Evolutionary conservation across 2,329 filamentous ascomycete genomes (phyloP), one percentile per base, ranked within the genome.

Genomic region (Coniella lustricola): DNA sequence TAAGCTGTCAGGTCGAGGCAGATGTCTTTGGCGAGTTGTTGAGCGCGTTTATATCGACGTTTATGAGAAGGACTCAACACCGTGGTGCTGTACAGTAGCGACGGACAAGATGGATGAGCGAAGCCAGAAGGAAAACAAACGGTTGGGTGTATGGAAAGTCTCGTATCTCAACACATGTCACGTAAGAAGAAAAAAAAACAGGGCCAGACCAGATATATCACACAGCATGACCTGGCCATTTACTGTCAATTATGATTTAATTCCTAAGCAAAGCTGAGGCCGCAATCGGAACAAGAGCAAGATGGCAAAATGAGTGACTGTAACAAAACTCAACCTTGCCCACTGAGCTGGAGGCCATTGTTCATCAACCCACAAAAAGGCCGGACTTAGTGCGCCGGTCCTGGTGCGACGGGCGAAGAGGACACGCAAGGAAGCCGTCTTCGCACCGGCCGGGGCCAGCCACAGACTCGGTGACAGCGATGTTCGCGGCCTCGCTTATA

Each of bases 301-400:
- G 29, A 42, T 33, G 40, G 40, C 38, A 16, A 41, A 17, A n/a
- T 22, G 14, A 21, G 16, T 13, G 29, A 18, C 17, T 29, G 16
- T 9, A 22, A 3, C 9, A 29, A 29, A 39, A 16, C 22, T 21
- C 38, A 41, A 16, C 38, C 38, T 42, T 42, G 40, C 25, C 25
- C 40, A 42, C 25, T 13, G 29, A 29, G 5, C 40, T 33, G 29
- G 40, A 25, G 16, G 13, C n/a, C 40, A 42, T 42, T 20, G 40
- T 29, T 41, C 38, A 31, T 41, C 38, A 29, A 41, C 25, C 40
- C 40, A 42, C 40, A 42, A 42, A 42, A 41, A 18, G 9, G 13
- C 38, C 22, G 38, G 38, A 31, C 22, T 42, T 20, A 16, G 29
- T 21, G 29, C 29, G 40, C 40, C 40, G 40, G 40, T 32, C 9